Conservation (phyloP, 371 early-diverging fungal genomes). For the Circinella minor region DNA sequence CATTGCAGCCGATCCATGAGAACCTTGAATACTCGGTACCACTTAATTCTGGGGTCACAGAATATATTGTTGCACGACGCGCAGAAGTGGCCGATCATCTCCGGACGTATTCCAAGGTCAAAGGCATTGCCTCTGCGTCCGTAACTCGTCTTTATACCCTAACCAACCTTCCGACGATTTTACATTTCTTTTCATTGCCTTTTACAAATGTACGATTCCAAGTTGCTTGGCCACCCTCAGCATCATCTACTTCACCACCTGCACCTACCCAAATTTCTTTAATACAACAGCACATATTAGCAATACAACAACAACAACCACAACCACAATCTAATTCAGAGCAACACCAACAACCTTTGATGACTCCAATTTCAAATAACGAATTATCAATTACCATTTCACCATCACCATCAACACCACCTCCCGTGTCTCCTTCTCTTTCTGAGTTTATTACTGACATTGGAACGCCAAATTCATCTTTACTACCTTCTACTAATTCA, state of each 20-base stretch:
- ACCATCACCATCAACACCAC: not conserved
- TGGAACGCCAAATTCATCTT: not conserved
- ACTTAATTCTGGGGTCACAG: constrained; percentile 35
- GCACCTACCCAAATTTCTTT: too few relatives aligned
- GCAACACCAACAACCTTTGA: not conserved
- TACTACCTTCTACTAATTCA: constrained; percentile 7
- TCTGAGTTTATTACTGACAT: constrained; percentile 15
- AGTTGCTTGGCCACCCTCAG: constrained; percentile 14
- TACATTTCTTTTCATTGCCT: constrained; percentile 31
- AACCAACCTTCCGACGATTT: constrained; percentile 37
- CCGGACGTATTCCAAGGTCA: constrained; percentile 42
- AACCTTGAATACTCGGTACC: constrained; percentile 40
- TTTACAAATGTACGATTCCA: constrained; percentile 32
- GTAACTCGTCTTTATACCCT: constrained; percentile 51
- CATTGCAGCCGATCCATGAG: constrained; percentile 43
- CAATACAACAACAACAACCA: not conserved
- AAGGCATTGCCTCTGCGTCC: constrained; percentile 37
- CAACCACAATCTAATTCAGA: not conserved
- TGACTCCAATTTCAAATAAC: not conserved
- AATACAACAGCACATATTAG: too few relatives aligned
- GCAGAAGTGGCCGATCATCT: constrained; percentile 47
- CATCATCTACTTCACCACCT: constrained; percentile 5
- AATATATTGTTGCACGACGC: constrained; percentile 47
- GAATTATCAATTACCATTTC: not conserved
- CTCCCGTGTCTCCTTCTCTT: constrained; percentile 15